Conservation (phyloP, 495 filamentous ascomycete genomes). For the Podospora australis region DNA sequence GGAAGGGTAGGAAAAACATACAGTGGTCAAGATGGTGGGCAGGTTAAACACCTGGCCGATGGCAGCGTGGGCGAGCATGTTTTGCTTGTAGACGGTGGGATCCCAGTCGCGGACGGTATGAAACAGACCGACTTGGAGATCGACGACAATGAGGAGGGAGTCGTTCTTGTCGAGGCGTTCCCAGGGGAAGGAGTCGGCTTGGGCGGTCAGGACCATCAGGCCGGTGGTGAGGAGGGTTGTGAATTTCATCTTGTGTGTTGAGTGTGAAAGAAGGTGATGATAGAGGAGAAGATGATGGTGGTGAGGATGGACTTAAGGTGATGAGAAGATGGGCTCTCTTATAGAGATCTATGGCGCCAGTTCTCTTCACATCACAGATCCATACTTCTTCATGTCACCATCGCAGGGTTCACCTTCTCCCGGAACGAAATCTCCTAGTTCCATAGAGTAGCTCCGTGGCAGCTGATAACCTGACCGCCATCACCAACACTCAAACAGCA, state of each 20-base stretch:
- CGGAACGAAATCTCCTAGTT: too few species aligned
- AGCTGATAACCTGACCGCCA: too few species aligned
- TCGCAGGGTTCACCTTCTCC: too few species aligned
- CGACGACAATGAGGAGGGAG: conserved; percentile 57
- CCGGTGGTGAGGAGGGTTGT: conserved; percentile 12
- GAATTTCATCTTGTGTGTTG: conserved; percentile 12
- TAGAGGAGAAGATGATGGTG: not conserved
- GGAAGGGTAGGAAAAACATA: too few species aligned
- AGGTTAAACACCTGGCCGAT: conserved; percentile 61
- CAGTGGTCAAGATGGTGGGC: conserved; percentile 63
- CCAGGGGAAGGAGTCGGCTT: conserved; percentile 16
- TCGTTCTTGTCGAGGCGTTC: conserved; percentile 23
- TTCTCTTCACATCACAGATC: too few species aligned
- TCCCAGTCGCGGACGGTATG: conserved; percentile 57
- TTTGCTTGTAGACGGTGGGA: conserved; percentile 55
- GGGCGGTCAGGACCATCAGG: conserved; percentile 11
- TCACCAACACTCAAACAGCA: too few species aligned
- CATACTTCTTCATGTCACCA: too few species aligned
- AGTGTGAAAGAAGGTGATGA: not conserved
- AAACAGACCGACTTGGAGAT: conserved; percentile 67
- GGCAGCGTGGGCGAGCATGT: conserved; percentile 62
- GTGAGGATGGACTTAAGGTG: too few species aligned
- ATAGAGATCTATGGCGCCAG: too few species aligned
- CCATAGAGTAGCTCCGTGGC: too few species aligned
- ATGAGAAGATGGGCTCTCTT: too few species aligned